phyloP scores from a whole-genome alignment of 805 yeast genomes.

The Nakazawaea sp. region DNA sequence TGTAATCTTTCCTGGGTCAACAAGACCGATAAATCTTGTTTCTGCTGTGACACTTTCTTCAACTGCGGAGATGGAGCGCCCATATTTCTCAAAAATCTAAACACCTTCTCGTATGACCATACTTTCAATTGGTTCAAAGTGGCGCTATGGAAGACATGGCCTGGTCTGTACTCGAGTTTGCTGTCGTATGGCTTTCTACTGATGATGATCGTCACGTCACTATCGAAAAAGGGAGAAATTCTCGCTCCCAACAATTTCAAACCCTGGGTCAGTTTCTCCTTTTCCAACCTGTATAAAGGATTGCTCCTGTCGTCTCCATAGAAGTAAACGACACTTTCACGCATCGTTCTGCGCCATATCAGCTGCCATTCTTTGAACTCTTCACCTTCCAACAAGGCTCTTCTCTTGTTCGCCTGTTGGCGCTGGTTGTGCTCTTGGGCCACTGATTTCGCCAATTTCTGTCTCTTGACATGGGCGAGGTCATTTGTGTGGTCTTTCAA shows the following conservation, averaged over 20 bases:
- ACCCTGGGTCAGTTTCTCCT: constrained; percentile 26
- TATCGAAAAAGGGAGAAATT: constrained; percentile 53
- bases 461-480: constrained; percentile 16
- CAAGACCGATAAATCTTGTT: constrained; percentile 47
- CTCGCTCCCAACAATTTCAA: constrained; percentile 44
- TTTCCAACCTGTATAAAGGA: constrained; percentile 23
- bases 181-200: constrained; percentile 50
- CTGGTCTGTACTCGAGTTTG: constrained; percentile 32
- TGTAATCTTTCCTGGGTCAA: constrained; percentile 77
- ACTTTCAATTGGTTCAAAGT: constrained; percentile 59
- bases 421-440: too few relatives aligned
- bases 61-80: constrained; percentile 27
- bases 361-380: constrained; percentile 52
- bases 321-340: constrained; percentile 48
- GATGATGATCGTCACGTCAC: constrained; percentile 68
- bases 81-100: constrained; percentile 66
- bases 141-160: constrained; percentile 67
- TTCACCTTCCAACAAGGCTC: constrained; percentile 23
- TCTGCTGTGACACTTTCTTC: constrained; percentile 9
- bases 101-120: constrained; percentile 84
- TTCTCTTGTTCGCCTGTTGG: constrained; percentile 8
- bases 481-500: constrained; percentile 14
- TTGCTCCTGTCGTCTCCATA: constrained; percentile 34
- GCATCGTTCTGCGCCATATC: constrained; percentile 54
- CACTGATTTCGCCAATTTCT: constrained; percentile 11